Evolutionary conservation across 805 yeast genomes (phyloP).

Genomic region (Wickerhamiella occidentalis): DNA sequence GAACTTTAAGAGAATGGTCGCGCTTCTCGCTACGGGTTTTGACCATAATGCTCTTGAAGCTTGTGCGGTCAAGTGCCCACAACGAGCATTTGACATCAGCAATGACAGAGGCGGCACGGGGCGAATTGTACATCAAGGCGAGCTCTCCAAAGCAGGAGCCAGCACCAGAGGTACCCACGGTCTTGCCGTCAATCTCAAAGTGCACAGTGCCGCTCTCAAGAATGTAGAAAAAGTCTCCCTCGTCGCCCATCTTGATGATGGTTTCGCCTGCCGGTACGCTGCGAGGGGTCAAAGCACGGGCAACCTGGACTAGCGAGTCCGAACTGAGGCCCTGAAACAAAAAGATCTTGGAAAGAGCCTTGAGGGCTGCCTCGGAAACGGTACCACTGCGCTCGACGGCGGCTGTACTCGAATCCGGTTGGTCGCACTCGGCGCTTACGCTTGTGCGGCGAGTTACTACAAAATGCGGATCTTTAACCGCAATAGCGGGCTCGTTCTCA

Average conservation of each 20-base stretch:
- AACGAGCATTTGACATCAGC: conserved; percentile 60
- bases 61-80: conserved; percentile 89
- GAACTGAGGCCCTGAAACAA: conserved; percentile 73
- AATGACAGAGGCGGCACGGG: conserved; percentile 89
- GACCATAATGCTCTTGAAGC: conserved; percentile 80
- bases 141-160: conserved; percentile 94
- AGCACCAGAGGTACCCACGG: conserved; percentile 63
- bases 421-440: conserved; percentile 10
- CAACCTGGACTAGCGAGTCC: conserved; percentile 62
- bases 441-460: conserved; percentile 5
- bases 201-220: conserved; percentile 78
- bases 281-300: conserved; percentile 74
- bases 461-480: conserved; percentile 6
- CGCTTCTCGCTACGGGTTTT: conserved; percentile 88
- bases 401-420: not conserved
- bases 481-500: not conserved
- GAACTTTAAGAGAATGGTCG: conserved; percentile 75
- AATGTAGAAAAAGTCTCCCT: conserved; percentile 84
- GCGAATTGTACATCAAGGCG: conserved; percentile 94
- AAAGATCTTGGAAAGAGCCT: conserved; percentile 67
- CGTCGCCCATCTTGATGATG: conserved; percentile 83
- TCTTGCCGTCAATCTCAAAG: conserved; percentile 55
- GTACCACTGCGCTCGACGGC: not conserved
- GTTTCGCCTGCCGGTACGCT: conserved; percentile 44
- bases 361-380: conserved; percentile 28